These are phyloP conservation scores for Pythium coloratum DNA, from an alignment of 352 stramenopile species.

Conservation along the genomic window DNA sequence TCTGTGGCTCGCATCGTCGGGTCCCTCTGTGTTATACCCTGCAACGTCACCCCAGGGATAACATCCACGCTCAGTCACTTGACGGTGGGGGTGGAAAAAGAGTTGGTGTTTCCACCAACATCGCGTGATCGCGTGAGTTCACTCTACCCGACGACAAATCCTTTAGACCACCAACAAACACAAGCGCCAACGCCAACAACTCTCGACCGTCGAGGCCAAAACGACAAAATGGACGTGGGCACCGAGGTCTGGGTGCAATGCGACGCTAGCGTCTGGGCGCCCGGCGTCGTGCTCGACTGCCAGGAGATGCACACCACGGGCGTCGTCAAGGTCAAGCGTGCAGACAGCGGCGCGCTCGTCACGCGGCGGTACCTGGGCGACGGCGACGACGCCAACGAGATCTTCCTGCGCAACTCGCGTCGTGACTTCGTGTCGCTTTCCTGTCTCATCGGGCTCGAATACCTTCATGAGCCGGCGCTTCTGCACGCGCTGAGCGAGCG, in stretches of 20 bases:
- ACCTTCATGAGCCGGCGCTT: conserved; percentile 83
- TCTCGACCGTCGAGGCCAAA: background rate
- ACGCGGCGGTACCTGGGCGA: conserved; percentile 34
- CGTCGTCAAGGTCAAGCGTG: conserved; percentile 49
- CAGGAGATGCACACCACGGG: conserved; percentile 39
- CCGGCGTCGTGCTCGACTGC: conserved; percentile 70
- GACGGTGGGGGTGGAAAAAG: background rate
- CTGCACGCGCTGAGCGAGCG: conserved; percentile 79
- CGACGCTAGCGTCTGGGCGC: conserved; percentile 60
- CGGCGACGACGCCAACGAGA: conserved; percentile 39
- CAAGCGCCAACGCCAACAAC: conserved; percentile 1
- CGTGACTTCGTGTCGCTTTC: conserved; percentile 53
- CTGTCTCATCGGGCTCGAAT: conserved; percentile 76
- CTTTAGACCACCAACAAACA: background rate
- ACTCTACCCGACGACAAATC: background rate
- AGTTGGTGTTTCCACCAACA: conserved; percentile 2
- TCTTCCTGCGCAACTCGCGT: conserved; percentile 71
- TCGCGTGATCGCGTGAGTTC: background rate
- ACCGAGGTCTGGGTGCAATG: conserved; percentile 82
- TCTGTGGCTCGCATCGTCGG: background rate
- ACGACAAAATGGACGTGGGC: conserved; percentile 79
- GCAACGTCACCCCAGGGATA: background rate
- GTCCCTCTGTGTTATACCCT: background rate
- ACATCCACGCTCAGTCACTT: background rate
- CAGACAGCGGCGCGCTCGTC: conserved; percentile 44